Conservation (phyloP, 148 eudicot species). For the Nepenthes gracilis region DNA sequence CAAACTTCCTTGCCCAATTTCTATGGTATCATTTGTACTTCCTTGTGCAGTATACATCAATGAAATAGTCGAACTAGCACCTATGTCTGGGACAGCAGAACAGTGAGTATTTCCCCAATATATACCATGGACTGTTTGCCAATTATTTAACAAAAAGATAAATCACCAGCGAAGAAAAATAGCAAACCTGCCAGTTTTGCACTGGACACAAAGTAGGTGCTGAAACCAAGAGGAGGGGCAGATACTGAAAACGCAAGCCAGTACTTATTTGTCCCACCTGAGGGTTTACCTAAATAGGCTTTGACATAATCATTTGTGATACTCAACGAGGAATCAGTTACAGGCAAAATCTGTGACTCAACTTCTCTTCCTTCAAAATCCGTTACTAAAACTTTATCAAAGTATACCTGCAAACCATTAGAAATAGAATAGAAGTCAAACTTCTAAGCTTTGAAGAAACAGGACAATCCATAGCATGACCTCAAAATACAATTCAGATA, state of each 20-base stretch:
- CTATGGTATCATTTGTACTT: conserved; percentile 24
- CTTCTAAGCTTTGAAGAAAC: neutral
- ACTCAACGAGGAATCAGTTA: conserved; percentile 40
- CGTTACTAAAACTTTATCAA: conserved; percentile 42
- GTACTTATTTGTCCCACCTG: conserved; percentile 30
- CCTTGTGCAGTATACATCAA: conserved; percentile 20
- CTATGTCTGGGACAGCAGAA: conserved; percentile 18
- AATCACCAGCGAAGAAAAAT: conserved; percentile 1
- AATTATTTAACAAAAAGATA: conserved; percentile 1
- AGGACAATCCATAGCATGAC: neutral
- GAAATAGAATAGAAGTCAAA: neutral
- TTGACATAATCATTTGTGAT: conserved; percentile 43
- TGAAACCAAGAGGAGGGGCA: conserved; percentile 90
- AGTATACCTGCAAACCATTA: conserved; percentile 36
- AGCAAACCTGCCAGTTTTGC: conserved; percentile 40
- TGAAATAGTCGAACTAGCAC: conserved; percentile 31
- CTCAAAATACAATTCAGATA: too few species aligned
- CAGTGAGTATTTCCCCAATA: neutral
- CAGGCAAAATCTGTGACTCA: conserved; percentile 67
- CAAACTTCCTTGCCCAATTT: conserved; percentile 75
- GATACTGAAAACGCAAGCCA: conserved; percentile 87
- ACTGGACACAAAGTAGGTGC: conserved; percentile 52
- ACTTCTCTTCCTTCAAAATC: conserved; percentile 61
- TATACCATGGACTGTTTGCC: neutral
- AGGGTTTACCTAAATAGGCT: conserved; percentile 51